Base-by-base conservation (phyloP, 768 basidiomycete genomes). In the Lactarius quietus region DNA sequence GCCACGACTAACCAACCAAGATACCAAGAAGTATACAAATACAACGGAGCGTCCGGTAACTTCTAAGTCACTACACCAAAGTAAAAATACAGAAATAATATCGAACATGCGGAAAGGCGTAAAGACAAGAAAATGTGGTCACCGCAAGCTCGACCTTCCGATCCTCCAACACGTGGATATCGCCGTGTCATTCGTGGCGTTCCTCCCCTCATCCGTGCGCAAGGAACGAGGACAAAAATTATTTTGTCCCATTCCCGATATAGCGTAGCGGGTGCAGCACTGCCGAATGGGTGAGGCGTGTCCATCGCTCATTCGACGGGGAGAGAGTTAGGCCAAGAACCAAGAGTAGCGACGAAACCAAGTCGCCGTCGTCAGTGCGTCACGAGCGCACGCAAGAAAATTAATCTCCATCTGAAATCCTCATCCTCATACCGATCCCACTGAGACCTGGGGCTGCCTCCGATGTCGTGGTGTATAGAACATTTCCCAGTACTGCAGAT, bases 391-490 rank as follows among this genome's bases (percentile, higher is more conserved):
- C 33, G 4, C 3, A 33, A 33, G 33, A 3, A 33, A 33, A 33
- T 4, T 33, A 33, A 33, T 33, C 33, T 33, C 4, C 33, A 33
- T 33, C 33, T n/a, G n/a, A n/a, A n/a, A n/a, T n/a, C n/a, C n/a
- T n/a, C n/a, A n/a, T 23, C 48, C 23, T 51, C 48, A 51, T 15
- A 51, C 48, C 26, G 48, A 51, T 26, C 12, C 48, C 26, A 10
- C n/a, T 0, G 2, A 12, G 15, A 33, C 15, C 33, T 33, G 33
- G 15, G 17, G 12, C 23, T 29, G 33, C 48, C 58, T 59, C 26
- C 59, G 33, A 6, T 61, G 59, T 38, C 26, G 35, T 1, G 59
- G 59, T 3, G 52, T 39, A 31, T 61, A 61, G 23, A 61, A 41
- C 38, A 15, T 29, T 31, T 53, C 60, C 60, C 60, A 61, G 36